phyloP scores from a whole-genome alignment of 192 early-diverging fungal species.

The Rhizoclosmatium globosum region DNA sequence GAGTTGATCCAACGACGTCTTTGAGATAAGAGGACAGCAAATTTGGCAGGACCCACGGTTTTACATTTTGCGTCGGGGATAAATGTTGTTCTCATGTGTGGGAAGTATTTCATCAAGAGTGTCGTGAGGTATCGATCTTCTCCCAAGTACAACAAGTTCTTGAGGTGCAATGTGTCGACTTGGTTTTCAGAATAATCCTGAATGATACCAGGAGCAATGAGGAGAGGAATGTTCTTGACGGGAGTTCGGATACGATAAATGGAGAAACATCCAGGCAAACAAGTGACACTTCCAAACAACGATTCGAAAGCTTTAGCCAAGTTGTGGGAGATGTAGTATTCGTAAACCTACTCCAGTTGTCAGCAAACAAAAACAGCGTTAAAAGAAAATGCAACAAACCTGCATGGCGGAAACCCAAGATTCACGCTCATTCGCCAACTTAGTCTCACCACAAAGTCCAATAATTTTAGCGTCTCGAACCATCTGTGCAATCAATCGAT shows the following conservation, averaged over 20 bases:
- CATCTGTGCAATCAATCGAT: slow-evolving; percentile 90
- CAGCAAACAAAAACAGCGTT: not conserved
- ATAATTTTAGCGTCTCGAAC: slow-evolving; percentile 90
- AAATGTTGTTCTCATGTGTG: slow-evolving; percentile 92
- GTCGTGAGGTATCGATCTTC: slow-evolving; percentile 98
- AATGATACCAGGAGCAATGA: slow-evolving; percentile 82
- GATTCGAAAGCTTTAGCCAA: slow-evolving; percentile 72
- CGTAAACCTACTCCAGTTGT: slow-evolving; percentile 73
- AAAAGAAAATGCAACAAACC: slow-evolving; percentile 37
- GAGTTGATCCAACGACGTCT: slow-evolving; percentile 99
- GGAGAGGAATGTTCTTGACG: slow-evolving; percentile 70
- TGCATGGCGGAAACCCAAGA: slow-evolving; percentile 99
- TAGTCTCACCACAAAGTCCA: slow-evolving; percentile 96
- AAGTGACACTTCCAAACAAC: slow-evolving; percentile 70
- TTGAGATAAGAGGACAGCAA: slow-evolving; percentile 90
- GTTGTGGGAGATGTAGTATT: slow-evolving; percentile 72
- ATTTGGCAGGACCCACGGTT: slow-evolving; percentile 92
- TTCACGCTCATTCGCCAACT: slow-evolving; percentile 88
- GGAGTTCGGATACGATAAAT: slow-evolving; percentile 98
- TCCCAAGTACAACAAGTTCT: slow-evolving; percentile 94
- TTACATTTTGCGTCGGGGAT: slow-evolving; percentile 88
- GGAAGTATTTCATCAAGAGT: slow-evolving; percentile 97
- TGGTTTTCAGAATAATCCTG: slow-evolving; percentile 88
- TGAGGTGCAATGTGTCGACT: slow-evolving; percentile 96
- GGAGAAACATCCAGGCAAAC: slow-evolving; percentile 93